Base-by-base conservation (phyloP, 129 eudicot genomes). In the Ambrosia trifida region DNA sequence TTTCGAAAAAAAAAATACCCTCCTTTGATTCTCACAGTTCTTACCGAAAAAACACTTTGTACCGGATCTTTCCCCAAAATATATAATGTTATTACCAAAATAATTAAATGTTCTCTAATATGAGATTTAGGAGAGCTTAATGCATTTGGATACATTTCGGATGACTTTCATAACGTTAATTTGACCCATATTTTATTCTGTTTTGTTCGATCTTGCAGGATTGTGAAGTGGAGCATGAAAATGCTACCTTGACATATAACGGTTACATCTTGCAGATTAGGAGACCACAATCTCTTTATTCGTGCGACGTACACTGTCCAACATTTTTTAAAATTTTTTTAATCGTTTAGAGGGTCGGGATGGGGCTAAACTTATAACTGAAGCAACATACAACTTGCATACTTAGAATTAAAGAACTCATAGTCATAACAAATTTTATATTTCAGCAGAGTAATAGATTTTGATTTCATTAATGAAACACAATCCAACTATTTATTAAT, bases 171-270 rank as follows among this genome's bases (percentile, higher is more conserved):
- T 41, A 36, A 12, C 7, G 35, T 64, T n/a, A n/a, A n/a, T n/a
- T 41, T 64, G 54, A 66, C 41, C 43, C 17, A 31, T 67, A n/a
- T 45, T 14, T 2, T 58, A 11, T 30, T 58, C 46, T 47, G 14
- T 69, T 47, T 69, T 69, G 43, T 69, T 65, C 24, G 2, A 30
- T 51, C 56, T 52, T 68, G 83, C 83, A 70, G 78, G 87, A 70
- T 60, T 24, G 28, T 24, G 28, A 24, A 83, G 80, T 63, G 70
- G 57, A 65, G 30, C 50, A 68, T 68, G 65, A 59, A 66, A 65
- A 65, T 46, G 45, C 72, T 60, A 33, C 58, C 47, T 59, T 83
- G 54, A 69, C 36, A 40, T n/a, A n/a, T n/a, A n/a, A n/a, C n/a
- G n/a, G n/a, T n/a, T n/a, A n/a, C n/a, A n/a, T n/a, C n/a, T n/a